Base-by-base conservation (phyloP, 192 early-diverging fungal genomes). In the Entrophospora sp. region DNA sequence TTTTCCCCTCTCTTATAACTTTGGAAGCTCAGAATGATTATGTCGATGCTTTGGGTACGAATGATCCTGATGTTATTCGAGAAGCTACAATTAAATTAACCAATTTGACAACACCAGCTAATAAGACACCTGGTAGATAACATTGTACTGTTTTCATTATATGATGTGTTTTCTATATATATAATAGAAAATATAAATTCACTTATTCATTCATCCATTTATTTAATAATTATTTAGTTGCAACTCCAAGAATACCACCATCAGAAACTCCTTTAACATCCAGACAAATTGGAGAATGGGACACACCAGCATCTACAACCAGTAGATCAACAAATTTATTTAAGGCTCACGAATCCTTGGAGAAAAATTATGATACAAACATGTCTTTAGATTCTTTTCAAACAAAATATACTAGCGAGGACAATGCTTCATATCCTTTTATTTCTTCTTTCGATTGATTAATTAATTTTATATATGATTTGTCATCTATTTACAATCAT, bases 361-460 rank as follows among this genome's bases (percentile, higher is more conserved):
- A 73, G 24, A 62, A 69, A 24, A 59, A 60, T 31, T 65, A 78
- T 9, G 75, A 90, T 65, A 73, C 76, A 0, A 67, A 71, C 30
- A 46, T 89, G 2, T 80, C 80, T 3, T 73, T 93, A 3, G 91
- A 93, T 63, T 73, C 76, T 18, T 93, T 88, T 61, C 90, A 91
- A 67, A 49, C 78, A 4, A 70, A 71, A 25, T 89, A 92, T 71
- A 91, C 89, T 30, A 83, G 78, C 58, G 91, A 93, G 67, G 91
- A 91, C 75, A 91, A 92, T 71, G 84, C 86, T 16, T 90, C 88
- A 65, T 65, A 65, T 65, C 64, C 64, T 65, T 65, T 3, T 8
- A 49, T 24, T 36, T 28, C 35, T 14, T 44, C 5, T 10, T 12
- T 20, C 10, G 20, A 24, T 52, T 28, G 37, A 53, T 13, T 27